Conservation (phyloP, 73 alveolate species). For the Tetrahymena malaccensis region DNA sequence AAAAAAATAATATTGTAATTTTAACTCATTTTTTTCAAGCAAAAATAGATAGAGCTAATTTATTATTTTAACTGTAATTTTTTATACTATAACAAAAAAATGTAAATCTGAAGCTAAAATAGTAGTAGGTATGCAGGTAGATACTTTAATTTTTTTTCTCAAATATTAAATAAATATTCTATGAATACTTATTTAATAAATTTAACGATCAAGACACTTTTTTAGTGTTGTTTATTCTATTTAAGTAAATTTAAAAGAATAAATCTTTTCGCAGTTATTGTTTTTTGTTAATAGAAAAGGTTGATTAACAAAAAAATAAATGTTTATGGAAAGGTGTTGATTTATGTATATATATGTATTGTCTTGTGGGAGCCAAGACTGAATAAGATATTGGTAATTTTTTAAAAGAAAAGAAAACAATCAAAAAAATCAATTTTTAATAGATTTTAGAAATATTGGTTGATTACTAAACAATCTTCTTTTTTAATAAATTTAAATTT, state of each 20-base stretch:
- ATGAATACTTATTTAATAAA: too few species aligned
- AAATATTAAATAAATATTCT: too few species aligned
- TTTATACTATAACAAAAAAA: too few species aligned
- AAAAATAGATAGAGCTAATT: too few species aligned
- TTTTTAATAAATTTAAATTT: background rate
- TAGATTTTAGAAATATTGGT: background rate
- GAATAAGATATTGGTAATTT: background rate
- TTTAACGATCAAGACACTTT: background rate
- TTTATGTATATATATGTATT: too few species aligned
- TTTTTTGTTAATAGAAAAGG: background rate
- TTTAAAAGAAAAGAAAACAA: background rate
- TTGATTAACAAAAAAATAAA: too few species aligned
- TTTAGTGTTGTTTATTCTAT: background rate
- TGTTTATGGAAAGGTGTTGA: background rate
- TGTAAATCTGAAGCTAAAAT: too few species aligned
- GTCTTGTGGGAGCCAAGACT: background rate
- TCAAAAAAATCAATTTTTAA: background rate
- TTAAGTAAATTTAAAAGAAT: background rate
- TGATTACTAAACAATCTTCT: background rate
- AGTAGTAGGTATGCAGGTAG: too few species aligned
- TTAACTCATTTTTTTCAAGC: too few species aligned
- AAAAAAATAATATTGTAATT: too few species aligned
- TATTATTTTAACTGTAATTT: too few species aligned
- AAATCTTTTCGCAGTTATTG: background rate
- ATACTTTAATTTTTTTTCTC: too few species aligned